These are phyloP conservation scores for Linum tenue DNA, from an alignment of 345 rosid species.

Conservation along the genomic window DNA sequence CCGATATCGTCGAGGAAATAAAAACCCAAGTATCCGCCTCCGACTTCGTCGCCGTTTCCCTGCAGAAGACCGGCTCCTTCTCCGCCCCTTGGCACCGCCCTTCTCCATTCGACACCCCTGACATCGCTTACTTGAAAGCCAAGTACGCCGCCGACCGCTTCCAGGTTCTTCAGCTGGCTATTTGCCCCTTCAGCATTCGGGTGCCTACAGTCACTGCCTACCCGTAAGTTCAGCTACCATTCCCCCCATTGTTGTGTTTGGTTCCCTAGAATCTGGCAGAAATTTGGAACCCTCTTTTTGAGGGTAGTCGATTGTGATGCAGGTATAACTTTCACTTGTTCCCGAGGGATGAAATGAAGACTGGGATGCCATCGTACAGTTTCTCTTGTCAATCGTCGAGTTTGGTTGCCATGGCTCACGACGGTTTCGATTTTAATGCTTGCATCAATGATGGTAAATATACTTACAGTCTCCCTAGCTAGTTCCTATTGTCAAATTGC, in stretches of 20 bases:
- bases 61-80: constrained; percentile 61
- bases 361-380: constrained; percentile 77
- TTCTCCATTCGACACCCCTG: constrained; percentile 56
- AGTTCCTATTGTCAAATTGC: background rate
- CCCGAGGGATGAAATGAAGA: constrained; percentile 69
- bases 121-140: constrained; percentile 63
- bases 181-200: constrained; percentile 60
- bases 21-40: constrained; percentile 44
- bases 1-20: constrained; percentile 39
- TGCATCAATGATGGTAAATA: constrained; percentile 71
- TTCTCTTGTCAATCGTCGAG: constrained; percentile 70
- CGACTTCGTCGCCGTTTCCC: constrained; percentile 61
- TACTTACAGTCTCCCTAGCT: background rate
- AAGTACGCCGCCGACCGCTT: constrained; percentile 59
- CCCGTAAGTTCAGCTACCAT: constrained; percentile 35
- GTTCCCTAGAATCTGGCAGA: constrained; percentile 2
- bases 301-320: constrained; percentile 14
- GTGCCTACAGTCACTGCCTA: constrained; percentile 45
- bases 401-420: constrained; percentile 62
- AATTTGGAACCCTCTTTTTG: background rate
- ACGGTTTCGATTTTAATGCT: constrained; percentile 82
- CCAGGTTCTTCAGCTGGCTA: constrained; percentile 69
- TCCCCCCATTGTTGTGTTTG: constrained; percentile 2
- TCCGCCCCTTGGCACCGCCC: constrained; percentile 78
- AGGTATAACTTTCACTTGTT: constrained; percentile 84